Base-by-base conservation (phyloP, 768 basidiomycete genomes). In the Collybiopsis luxurians region DNA sequence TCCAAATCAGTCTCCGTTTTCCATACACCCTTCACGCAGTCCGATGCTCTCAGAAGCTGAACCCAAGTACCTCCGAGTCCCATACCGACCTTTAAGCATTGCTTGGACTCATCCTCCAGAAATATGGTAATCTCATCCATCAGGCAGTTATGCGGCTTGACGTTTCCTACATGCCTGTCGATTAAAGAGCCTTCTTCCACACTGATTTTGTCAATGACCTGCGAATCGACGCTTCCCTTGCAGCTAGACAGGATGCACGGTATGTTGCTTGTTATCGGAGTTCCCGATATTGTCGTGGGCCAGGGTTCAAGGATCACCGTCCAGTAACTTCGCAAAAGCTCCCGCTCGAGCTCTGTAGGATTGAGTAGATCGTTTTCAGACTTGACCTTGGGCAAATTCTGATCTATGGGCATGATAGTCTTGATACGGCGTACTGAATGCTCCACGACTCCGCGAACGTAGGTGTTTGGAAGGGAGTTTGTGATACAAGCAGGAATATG, bases 41-140 rank as follows among this genome's bases (percentile, higher is more conserved):
- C 55, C 47, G 61, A 66, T 55, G 68, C 65, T 28, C 82, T 77
- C 27, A 71, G 82, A 12, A 90, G 74, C 69, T 92, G 87, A 21
- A 90, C 81, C 81, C 84, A 91, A 45, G 83, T 80, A 19, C 81
- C 87, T 3, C 78, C 79, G 13, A 90, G 60, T 0, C 84, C 85
- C 73, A 90, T 79, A 4, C 86, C 85, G 4, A 75, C 69, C 4
- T 66, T 62, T 36, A 88, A 62, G 36, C 70, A 68, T 1, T 78
- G 72, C 7, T 80, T 65, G 0, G 75, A 61, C 6, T 69, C 68
- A 5, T 79, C 76, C 38, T 80, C 75, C 12, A 89, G 70, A 21
- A 88, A 74, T 10, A 89, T 72, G 15, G 75, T 78, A 64, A 92
- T 86, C 34, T 74, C 77, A 58, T 89, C 86, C 56, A 73, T 76